Evolutionary conservation across 345 rosid genomes (phyloP).

Genomic region (Eucalyptus microcorys): DNA sequence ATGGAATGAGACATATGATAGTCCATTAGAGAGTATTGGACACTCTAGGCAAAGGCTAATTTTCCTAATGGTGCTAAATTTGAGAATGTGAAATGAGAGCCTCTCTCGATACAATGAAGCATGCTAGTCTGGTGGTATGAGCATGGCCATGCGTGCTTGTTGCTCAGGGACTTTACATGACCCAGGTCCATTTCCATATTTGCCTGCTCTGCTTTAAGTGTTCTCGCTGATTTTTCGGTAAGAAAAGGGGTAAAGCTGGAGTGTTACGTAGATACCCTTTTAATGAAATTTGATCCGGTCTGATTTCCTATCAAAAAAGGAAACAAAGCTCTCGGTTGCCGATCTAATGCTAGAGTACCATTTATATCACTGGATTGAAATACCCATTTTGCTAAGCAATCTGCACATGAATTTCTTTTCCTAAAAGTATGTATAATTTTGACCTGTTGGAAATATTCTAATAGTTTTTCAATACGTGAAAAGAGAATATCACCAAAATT

Average conservation of each 20-base stretch:
- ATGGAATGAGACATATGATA: background rate
- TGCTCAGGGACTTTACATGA: background rate
- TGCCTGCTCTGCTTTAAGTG: background rate
- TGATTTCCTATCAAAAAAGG: background rate
- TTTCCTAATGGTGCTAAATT: background rate
- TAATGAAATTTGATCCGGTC: background rate
- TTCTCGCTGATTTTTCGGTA: background rate
- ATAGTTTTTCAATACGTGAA: background rate
- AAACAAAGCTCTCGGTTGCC: background rate
- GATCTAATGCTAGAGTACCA: background rate
- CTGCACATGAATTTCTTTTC: background rate
- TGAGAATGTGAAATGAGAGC: background rate
- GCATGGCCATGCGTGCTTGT: background rate
- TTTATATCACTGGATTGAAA: background rate
- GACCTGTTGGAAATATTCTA: background rate
- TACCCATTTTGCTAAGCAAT: background rate
- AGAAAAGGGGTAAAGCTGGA: background rate
- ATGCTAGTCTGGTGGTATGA: background rate
- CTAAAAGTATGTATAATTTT: background rate
- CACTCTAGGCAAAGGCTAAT: background rate
- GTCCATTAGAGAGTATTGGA: background rate
- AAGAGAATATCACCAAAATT: background rate
- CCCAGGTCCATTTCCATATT: background rate
- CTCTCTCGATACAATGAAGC: background rate
- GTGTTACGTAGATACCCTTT: background rate